Percentiles rank a stretch among this genome's conserved stretches.
Evolutionary conservation across 225 moss, liverwort and hornwort genomes (phyloP).

Genomic region (Takakia lepidozioides): DNA sequence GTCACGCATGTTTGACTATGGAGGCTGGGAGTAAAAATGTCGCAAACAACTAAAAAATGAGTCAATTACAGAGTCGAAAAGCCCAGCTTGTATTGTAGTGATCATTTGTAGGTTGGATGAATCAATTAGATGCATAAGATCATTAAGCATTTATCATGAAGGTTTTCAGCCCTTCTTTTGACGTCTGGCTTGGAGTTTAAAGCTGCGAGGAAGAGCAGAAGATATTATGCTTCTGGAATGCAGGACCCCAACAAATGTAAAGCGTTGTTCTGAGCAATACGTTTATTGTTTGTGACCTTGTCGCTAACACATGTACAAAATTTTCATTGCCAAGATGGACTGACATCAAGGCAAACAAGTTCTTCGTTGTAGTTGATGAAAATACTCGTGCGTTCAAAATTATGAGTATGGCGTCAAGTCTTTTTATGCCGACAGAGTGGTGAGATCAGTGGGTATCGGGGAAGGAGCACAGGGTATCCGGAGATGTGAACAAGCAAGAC

Average conservation of each 20-base stretch:
- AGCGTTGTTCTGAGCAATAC: too few relatives aligned
- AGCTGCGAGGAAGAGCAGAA: background rate
- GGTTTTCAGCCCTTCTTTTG: background rate
- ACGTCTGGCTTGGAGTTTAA: background rate
- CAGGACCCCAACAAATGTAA: background rate
- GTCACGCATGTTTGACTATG: too few relatives aligned
- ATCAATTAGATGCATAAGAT: too few relatives aligned
- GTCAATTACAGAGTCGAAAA: too few relatives aligned
- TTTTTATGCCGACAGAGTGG: too few relatives aligned
- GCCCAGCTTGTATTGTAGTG: too few relatives aligned
- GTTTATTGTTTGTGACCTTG: conserved; percentile 1
- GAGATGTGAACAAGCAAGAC: too few relatives aligned
- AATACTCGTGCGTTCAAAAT: background rate
- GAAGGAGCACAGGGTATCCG: too few relatives aligned
- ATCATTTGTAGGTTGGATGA: too few relatives aligned
- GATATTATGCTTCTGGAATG: background rate
- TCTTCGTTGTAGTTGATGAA: background rate
- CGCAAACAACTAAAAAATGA: too few relatives aligned
- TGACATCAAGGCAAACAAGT: background rate
- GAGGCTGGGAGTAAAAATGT: too few relatives aligned
- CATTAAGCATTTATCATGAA: background rate
- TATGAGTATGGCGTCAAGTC: background rate
- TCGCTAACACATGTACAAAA: background rate
- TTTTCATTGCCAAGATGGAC: background rate
- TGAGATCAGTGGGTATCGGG: background rate